Conservation (phyloP, 2,329 filamentous ascomycete species). For the Pseudogymnoascus sp. region DNA sequence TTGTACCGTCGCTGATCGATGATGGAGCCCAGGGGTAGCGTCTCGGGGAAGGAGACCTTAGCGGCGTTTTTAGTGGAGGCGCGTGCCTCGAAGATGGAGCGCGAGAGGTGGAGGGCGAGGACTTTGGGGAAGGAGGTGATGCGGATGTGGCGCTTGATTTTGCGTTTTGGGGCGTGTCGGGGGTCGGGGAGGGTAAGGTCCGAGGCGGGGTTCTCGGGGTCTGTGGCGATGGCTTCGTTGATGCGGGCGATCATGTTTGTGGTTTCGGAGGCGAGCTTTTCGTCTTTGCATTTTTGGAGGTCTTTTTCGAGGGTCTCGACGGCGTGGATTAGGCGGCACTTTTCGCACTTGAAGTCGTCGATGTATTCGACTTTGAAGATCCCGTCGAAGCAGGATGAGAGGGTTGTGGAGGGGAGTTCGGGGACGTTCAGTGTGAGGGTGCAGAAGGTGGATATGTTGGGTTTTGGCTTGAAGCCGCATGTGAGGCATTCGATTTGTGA, state of each 20-base stretch:
- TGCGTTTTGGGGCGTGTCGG: constrained; percentile 67
- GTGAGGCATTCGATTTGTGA: constrained; percentile 92
- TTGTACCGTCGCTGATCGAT: constrained; percentile 73
- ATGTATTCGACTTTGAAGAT: constrained; percentile 94
- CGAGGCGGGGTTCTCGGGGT: constrained; percentile 70
- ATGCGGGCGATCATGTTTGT: constrained; percentile 56
- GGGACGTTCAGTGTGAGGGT: constrained; percentile 89
- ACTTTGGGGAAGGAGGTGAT: constrained; percentile 85
- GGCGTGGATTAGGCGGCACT: constrained; percentile 79
- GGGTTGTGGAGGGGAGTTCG: constrained; percentile 67
- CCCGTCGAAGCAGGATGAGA: constrained; percentile 85
- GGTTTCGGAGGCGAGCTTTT: constrained; percentile 37
- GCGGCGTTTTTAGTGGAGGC: constrained; percentile 87
- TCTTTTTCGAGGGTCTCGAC: constrained; percentile 53
- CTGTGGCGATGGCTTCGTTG: constrained; percentile 60
- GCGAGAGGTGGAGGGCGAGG: constrained; percentile 82
- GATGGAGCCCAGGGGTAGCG: constrained; percentile 72
- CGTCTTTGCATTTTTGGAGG: constrained; percentile 45
- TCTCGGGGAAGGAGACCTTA: constrained; percentile 87
- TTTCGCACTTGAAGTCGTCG: constrained; percentile 93
- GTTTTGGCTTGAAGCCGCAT: constrained; percentile 82
- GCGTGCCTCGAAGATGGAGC: constrained; percentile 79
- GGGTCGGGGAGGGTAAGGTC: constrained; percentile 68
- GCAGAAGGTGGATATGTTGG: constrained; percentile 77
- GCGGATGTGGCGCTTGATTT: constrained; percentile 79